Base-by-base conservation (phyloP, 768 basidiomycete genomes). In the Dacryopinax primogenitus region DNA sequence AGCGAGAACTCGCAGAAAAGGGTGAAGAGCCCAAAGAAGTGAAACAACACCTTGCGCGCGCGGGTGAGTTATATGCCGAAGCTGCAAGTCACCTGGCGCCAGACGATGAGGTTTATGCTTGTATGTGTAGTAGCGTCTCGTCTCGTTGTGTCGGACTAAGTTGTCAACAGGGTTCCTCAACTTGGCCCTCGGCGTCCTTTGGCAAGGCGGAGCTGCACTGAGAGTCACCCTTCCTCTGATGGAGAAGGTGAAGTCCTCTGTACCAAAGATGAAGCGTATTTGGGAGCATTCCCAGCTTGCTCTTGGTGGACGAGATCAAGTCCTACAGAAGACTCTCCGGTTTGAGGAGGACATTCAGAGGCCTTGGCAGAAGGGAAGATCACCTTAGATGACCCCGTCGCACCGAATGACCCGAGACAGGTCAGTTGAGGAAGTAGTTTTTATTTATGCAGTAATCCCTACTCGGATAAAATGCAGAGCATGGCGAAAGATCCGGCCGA, bases 31-130 rank as follows among this genome's bases (percentile, higher is more conserved):
- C 35, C 26, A 65, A 62, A 37, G 69, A 64, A 32, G 67, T 64
- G 23, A 41, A 51, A 32, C 32, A 64, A 1, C 66, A 74, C 34
- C 73, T 70, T 33, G 65, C 44, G n/a, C 62, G 68, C 35, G 71
- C 76, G 13, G 70, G 71, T 26, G 68, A 71, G 32, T 70, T 69
- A 63, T 79, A 78, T 67, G 66, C 72, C 15, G 62, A 73, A 45
- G 75, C 77, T 21, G 75, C 75, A 6, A 68, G 63, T 4, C 58
- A 63, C 34, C 75, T 70, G 61, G 77, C 76, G 16, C 69, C 72
- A 21, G 80, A 81, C 66, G 79, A 80, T 44, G 77, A 80, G 70
- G 65, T 71, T 28, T 71, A 73, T 62, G 67, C 70, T 2, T 69
- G 71, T 69, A 62, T 58, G 74, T 68, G 26, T 28, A 15, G 26